These are phyloP conservation scores for Aspergillus ustus DNA, from an alignment of 2,329 filamentous ascomycete genomes.

Conservation along the genomic window DNA sequence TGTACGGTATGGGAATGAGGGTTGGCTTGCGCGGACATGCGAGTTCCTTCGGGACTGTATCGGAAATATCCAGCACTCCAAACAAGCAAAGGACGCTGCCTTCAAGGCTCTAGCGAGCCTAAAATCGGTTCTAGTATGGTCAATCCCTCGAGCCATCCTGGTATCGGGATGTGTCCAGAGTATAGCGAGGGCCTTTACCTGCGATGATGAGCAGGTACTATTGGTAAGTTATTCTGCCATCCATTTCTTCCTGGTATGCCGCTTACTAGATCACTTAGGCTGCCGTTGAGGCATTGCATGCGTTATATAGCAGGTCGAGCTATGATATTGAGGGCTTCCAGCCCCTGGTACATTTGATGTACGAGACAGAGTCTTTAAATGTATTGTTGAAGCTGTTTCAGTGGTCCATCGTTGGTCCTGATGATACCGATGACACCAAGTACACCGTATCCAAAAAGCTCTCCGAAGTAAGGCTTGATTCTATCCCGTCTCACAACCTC, in stretches of 20 bases:
- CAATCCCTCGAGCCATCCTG: conserved; percentile 79
- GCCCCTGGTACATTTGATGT: conserved; percentile 78
- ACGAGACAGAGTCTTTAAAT: conserved; percentile 70
- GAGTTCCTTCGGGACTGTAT: conserved; percentile 76
- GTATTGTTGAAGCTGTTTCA: conserved; percentile 76
- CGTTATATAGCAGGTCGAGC: conserved; percentile 75
- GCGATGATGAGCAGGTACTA: conserved; percentile 72
- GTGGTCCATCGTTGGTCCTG: conserved; percentile 78
- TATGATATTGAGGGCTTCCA: conserved; percentile 79
- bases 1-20: conserved; percentile 78
- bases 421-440: conserved; percentile 86
- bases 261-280: conserved; percentile 56
- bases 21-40: conserved; percentile 82
- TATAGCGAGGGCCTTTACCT: conserved; percentile 73
- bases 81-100: conserved; percentile 71
- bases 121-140: conserved; percentile 82
- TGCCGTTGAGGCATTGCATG: conserved; percentile 80
- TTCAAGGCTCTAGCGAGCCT: conserved; percentile 78
- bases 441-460: conserved; percentile 94
- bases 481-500: not conserved
- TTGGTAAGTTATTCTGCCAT: conserved; percentile 58
- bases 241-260: not conserved
- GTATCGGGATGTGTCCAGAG: conserved; percentile 71
- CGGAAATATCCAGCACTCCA: conserved; percentile 66
- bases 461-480: conserved; percentile 69